Conservation (phyloP, 306 rosid genomes). For the Vigna hirtella region DNA sequence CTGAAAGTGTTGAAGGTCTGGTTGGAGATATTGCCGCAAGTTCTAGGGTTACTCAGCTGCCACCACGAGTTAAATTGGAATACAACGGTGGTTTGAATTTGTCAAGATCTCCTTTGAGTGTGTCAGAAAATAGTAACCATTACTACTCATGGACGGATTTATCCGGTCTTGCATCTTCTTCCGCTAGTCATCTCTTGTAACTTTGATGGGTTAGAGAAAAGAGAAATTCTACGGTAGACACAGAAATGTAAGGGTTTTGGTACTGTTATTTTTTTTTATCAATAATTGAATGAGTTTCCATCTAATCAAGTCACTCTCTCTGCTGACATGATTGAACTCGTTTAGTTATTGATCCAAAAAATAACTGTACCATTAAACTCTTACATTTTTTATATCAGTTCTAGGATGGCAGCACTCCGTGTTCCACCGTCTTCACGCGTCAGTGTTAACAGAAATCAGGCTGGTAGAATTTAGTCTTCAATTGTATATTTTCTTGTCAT, state of each 20-base stretch:
- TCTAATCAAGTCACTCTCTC: background rate
- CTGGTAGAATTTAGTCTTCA: constrained; percentile 7
- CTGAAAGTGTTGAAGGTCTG: constrained; percentile 1
- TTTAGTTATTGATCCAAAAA: background rate
- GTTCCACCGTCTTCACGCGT: constrained; percentile 5
- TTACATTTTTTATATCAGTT: background rate
- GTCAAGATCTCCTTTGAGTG: background rate
- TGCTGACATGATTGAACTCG: background rate
- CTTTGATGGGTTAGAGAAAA: constrained; percentile 11
- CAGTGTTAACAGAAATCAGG: background rate
- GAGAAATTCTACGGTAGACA: background rate
- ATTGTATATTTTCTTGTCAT: constrained; percentile 21
- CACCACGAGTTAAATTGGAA: constrained; percentile 8
- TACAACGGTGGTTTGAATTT: background rate
- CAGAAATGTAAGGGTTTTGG: background rate
- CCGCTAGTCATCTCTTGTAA: constrained; percentile 13
- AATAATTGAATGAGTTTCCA: constrained; percentile 8
- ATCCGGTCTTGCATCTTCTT: constrained; percentile 14
- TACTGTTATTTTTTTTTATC: background rate
- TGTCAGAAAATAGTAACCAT: constrained; percentile 10
- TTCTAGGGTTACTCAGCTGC: constrained; percentile 2
- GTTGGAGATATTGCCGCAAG: background rate
- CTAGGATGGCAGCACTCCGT: background rate
- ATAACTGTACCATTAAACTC: constrained; percentile 17
- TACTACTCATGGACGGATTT: constrained; percentile 12